A percentile compares a stretch with the other conserved stretches of the same genome.
phyloP scores from a whole-genome alignment of 192 early-diverging fungal genomes.

The Obelidium mucronatum region DNA sequence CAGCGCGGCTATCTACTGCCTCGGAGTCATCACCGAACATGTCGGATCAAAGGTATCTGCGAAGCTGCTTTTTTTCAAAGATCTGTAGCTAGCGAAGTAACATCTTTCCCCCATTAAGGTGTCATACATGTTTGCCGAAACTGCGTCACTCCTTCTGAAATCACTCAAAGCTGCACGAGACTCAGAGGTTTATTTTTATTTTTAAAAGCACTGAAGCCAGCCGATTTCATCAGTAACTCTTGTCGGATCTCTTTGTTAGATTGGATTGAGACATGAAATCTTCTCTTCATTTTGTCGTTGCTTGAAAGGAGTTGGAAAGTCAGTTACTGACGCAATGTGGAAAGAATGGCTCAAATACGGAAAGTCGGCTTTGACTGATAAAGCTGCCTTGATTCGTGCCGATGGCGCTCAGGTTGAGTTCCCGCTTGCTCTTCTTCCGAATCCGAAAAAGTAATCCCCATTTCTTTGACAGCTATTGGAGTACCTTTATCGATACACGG shows the following conservation, averaged over 20 bases:
- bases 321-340: constrained; percentile 67
- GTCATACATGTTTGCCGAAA: constrained; percentile 20
- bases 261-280: constrained; percentile 72
- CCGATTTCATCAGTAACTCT: constrained; percentile 32
- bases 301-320: constrained; percentile 79
- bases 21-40: constrained; percentile 80
- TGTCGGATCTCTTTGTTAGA: not conserved
- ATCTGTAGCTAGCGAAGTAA: not conserved
- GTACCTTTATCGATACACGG: constrained; percentile 55
- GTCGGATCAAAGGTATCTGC: constrained; percentile 71
- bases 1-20: constrained; percentile 78
- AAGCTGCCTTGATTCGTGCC: constrained; percentile 70
- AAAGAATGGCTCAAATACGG: constrained; percentile 78
- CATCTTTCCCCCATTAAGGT: not conserved
- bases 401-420: constrained; percentile 69
- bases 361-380: constrained; percentile 71
- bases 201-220: not conserved
- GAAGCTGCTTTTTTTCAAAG: not conserved
- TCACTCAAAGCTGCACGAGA: constrained; percentile 5
- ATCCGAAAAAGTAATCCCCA: not conserved
- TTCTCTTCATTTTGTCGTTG: constrained; percentile 67
- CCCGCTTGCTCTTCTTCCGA: not conserved
- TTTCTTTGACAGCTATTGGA: constrained; percentile 62
- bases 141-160: not conserved
- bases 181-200: constrained; percentile 6